These are phyloP conservation scores for Neoarthrinium moseri DNA, from an alignment of 2,329 filamentous ascomycete species.

Conservation along the genomic window DNA sequence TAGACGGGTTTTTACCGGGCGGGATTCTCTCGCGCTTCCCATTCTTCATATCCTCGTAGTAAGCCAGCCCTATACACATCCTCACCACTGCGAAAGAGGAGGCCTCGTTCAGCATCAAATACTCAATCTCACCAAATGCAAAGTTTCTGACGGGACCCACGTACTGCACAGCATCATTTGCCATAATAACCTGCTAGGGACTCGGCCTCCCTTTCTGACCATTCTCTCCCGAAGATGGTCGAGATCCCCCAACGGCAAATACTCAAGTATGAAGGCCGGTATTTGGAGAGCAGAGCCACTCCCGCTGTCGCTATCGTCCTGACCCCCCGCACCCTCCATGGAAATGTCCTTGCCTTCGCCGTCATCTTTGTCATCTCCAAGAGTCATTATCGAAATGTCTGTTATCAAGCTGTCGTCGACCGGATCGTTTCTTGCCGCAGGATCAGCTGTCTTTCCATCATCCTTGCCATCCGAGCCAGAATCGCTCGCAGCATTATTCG, in stretches of 20 bases:
- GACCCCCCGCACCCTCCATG: neutral
- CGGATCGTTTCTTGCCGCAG: too few relatives aligned
- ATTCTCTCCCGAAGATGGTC: neutral
- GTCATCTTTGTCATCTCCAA: neutral
- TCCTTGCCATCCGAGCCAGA: neutral
- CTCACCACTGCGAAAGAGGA: too few relatives aligned
- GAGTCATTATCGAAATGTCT: too few relatives aligned
- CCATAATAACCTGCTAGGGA: neutral
- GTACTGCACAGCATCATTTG: neutral
- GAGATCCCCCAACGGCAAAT: neutral
- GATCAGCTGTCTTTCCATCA: neutral
- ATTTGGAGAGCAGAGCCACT: neutral
- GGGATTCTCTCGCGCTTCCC: neutral
- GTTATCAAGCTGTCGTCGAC: too few relatives aligned
- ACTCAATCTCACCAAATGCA: neutral
- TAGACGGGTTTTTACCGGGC: neutral
- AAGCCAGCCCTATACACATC: slow-evolving; percentile 1
- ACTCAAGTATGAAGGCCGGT: neutral
- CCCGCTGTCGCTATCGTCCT: neutral
- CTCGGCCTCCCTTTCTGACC: neutral
- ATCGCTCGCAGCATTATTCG: neutral
- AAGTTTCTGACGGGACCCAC: neutral
- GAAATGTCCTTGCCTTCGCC: neutral
- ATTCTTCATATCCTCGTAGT: neutral
- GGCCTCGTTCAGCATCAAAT: too few relatives aligned